Evolutionary conservation across 805 yeast species (phyloP).

Genomic region (Candida railenensis): DNA sequence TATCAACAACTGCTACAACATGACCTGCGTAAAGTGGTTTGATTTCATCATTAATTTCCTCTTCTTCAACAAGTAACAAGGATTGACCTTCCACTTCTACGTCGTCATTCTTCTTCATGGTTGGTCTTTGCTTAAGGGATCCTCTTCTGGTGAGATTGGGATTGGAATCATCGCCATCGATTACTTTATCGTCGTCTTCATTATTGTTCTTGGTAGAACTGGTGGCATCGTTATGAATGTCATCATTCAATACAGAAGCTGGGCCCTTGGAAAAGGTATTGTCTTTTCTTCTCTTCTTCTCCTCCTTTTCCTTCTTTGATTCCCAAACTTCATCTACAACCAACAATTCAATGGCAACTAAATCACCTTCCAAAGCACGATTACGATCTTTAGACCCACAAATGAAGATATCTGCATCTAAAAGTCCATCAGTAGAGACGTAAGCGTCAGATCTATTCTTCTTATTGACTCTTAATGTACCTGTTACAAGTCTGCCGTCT

Average conservation of each 20-base stretch:
- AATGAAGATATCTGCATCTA: conserved; percentile 95
- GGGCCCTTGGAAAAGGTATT: conserved; percentile 36
- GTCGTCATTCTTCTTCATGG: conserved; percentile 96
- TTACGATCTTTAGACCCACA: conserved; percentile 98
- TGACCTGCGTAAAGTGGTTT: conserved; percentile 97
- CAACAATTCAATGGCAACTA: conserved; percentile 91
- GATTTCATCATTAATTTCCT: conserved; percentile 87
- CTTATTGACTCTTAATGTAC: conserved; percentile 89
- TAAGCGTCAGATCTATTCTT: conserved; percentile 97
- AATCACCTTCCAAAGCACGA: conserved; percentile 94
- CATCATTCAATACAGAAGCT: conserved; percentile 51
- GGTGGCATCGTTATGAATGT: conserved; percentile 79
- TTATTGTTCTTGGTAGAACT: conserved; percentile 32
- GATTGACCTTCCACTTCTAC: conserved; percentile 99
- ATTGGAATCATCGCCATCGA: conserved; percentile 31
- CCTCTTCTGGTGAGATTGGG: conserved; percentile 73
- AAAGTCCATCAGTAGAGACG: conserved; percentile 92
- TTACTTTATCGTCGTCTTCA: conserved; percentile 17
- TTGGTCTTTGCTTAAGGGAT: conserved; percentile 90
- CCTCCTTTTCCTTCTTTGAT: conserved; percentile 94
- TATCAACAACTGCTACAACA: conserved; percentile 95
- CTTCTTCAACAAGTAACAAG: conserved; percentile 86
- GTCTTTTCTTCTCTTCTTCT: conserved; percentile 88
- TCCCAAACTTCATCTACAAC: conserved; percentile 98
- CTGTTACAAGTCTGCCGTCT: conserved; percentile 91